Evolutionary conservation across 805 yeast species (phyloP), one percentile per base, ranked within the genome.

Genomic region (Lachancea fermentati): DNA sequence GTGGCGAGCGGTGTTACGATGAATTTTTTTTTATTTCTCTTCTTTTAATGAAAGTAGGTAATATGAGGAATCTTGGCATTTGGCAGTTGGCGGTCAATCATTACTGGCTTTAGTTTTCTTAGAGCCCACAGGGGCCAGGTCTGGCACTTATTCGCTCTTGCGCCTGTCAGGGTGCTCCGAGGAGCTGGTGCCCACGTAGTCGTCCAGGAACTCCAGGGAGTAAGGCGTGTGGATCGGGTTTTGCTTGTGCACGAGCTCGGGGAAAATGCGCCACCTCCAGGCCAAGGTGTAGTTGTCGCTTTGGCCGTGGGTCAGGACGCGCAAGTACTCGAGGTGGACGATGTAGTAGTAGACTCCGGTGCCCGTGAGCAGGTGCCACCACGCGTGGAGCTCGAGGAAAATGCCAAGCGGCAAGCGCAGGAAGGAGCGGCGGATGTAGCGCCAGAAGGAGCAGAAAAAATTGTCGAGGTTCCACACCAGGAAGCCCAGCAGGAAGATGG

Each of bases 351-450:
- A 91, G 8, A 91, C 93, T 2, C 97, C 96, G 15, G 79, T 67
- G 0, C 95, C 95, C 0, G 93, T 85, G 48, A 85, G 71, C 8
- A 85, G 66, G 58, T 91, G 97, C 97, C 97, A 91, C 97, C 97
- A 91, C 17, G 95, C 96, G 55, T 91, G 97, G 19, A 95, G 83
- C 62, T 91, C 97, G 26, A 91, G 68, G 3, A 91, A 49, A 45
- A 87, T 74, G 1, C 97, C 97, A 39, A 81, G 74, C 2, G 97
- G 97, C 37, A 59, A 36, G 66, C 83, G 73, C 3, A 97, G 95
- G 11, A 79, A 60, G 3, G 65, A 50, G 44, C 93, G 73, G 60
- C 96, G 74, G 12, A 76, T 54, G 5, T 62, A 44, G 30, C 79
- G 72, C 62, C 85, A 79, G 17, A 61, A 59, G 12, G 66, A 50